phyloP scores from a whole-genome alignment of 2,329 filamentous ascomycete species.

The Metarhizium brunneum region DNA sequence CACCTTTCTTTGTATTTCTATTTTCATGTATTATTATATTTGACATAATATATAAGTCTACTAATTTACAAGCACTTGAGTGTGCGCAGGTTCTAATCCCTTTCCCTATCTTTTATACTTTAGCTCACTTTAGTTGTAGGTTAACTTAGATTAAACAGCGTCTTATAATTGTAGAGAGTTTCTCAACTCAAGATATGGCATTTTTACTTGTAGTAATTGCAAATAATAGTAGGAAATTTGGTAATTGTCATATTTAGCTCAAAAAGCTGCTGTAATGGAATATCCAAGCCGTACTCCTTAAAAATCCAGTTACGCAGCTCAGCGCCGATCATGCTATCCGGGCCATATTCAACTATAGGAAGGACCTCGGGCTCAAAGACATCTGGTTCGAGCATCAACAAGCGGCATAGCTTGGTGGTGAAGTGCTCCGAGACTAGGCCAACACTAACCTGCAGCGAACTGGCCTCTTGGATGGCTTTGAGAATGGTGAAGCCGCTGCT shows the following conservation, averaged over 20 bases:
- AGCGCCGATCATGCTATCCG: slow-evolving; percentile 28
- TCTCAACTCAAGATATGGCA: too few species aligned
- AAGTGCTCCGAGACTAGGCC: neutral
- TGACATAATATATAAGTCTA: too few species aligned
- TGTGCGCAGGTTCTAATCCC: too few species aligned
- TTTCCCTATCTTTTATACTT: too few species aligned
- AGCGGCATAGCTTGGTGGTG: neutral
- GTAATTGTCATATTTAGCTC: neutral
- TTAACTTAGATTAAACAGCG: too few species aligned
- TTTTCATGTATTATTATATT: too few species aligned
- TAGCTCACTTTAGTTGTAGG: too few species aligned
- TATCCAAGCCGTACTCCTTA: slow-evolving; percentile 25
- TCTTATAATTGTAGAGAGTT: too few species aligned
- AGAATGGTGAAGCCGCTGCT: neutral
- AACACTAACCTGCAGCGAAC: neutral
- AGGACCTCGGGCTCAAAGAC: neutral
- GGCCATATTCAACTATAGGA: slow-evolving; percentile 18
- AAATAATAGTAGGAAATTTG: too few species aligned
- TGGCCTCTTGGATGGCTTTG: neutral
- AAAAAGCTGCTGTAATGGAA: slow-evolving; percentile 30
- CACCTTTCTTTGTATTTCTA: too few species aligned
- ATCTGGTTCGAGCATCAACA: neutral
- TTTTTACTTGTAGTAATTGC: too few species aligned
- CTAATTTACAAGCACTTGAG: too few species aligned
- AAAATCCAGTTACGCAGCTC: slow-evolving; percentile 27